Base-by-base conservation (phyloP, 2,329 filamentous ascomycete genomes). In the Epichloe uncinata region DNA sequence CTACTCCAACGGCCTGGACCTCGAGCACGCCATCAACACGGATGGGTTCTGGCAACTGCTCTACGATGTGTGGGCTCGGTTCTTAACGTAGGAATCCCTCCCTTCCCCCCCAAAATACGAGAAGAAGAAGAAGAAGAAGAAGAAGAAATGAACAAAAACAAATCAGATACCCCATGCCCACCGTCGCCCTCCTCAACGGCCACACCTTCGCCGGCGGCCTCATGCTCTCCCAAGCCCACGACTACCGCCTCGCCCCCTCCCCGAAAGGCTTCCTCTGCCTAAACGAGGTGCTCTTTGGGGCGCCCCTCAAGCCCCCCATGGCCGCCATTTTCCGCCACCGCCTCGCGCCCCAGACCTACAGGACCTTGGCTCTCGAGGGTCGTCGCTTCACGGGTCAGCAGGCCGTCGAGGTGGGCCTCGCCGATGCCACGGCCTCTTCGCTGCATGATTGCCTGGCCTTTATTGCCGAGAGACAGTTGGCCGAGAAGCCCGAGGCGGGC, bases 171-270 rank as follows among this genome's bases (percentile, higher is more conserved):
- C 85, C 86, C 13, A 88, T 90, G 85, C 87, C 87, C 22, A 93
- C 86, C 3, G 67, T 93, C 46, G 82, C 85, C n/a, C 71, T 89
- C 8, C 61, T 91, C 49, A 88, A 87, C 58, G 87, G 87, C 20
- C 87, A 94, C 65, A 80, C 82, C 49, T 93, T 89, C 63, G 87
- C 87, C 5, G 87, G 79, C 43, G 87, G 85, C n/a, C 71, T 90
- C 53, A 53, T 53, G 82, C 71, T 85, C 9, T 79, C 85, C 53
- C 86, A 88, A 77, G 80, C 85, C 67, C 86, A 91, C 67, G 87
- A 93, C 69, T 93, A 93, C 69, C 79, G 87, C 30, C 73, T 93
- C 56, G 85, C 87, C 70, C 84, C 84, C 60, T 77, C 82, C 0
- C 61, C 73, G 2, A 73, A 76, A 18, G 87, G 87, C n/a, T 90